A percentile compares a stretch with the other conserved stretches of the same genome.
Conservation (phyloP, 73 alveolate species). For the Paramecium primaurelia region DNA sequence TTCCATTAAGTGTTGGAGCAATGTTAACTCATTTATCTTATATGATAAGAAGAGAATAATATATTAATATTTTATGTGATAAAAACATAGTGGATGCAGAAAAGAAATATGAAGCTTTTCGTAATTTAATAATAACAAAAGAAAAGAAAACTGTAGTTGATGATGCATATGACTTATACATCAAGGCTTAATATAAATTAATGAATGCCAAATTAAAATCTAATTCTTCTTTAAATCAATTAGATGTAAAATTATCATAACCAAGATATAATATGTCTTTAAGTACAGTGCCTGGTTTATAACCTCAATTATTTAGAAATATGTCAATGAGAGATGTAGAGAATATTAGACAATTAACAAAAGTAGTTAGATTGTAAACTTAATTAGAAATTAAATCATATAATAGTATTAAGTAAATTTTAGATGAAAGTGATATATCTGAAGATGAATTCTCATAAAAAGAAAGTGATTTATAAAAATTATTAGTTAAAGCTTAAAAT, state of each 20-base stretch:
- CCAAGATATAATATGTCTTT: background rate
- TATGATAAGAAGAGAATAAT: constrained; percentile 4
- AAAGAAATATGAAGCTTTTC: background rate
- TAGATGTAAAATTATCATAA: background rate
- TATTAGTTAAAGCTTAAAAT: background rate
- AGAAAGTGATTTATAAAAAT: background rate
- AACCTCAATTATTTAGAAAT: constrained; percentile 1
- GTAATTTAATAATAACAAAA: background rate
- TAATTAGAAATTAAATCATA: background rate
- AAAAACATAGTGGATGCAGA: background rate
- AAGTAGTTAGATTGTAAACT: background rate
- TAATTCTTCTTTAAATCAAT: background rate
- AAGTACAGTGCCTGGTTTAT: background rate
- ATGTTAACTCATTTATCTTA: background rate
- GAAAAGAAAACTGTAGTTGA: background rate
- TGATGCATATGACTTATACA: constrained; percentile 35
- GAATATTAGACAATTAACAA: background rate
- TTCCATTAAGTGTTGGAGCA: constrained; percentile 33
- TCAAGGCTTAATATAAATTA: background rate
- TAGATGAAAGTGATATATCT: constrained; percentile 4
- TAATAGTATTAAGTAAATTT: background rate
- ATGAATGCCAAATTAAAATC: background rate
- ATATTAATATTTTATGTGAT: background rate
- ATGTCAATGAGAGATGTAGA: constrained; percentile 21
- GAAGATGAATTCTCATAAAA: background rate